These are phyloP conservation scores for Mycosphaerella sp. DNA, from an alignment of 2,329 filamentous ascomycete species.

Conservation along the genomic window DNA sequence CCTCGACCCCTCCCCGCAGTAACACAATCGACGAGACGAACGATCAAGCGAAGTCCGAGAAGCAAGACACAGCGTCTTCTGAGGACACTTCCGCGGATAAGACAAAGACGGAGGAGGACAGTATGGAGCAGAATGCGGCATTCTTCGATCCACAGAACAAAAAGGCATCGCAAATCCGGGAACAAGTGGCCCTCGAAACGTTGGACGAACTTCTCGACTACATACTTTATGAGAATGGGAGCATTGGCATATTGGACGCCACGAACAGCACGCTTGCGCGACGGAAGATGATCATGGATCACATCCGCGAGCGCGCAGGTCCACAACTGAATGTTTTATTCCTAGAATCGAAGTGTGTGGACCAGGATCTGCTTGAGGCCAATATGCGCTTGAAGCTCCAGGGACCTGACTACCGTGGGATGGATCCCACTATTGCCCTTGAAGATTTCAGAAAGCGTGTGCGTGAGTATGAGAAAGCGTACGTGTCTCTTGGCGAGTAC, in stretches of 20 bases:
- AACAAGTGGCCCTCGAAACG: conserved; percentile 88
- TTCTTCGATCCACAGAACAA: conserved; percentile 93
- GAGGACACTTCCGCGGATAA: conserved; percentile 15
- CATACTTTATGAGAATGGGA: conserved; percentile 71
- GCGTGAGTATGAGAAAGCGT: conserved; percentile 86
- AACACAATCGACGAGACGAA: conserved; percentile 5
- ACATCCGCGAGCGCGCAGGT: conserved; percentile 74
- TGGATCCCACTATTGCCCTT: conserved; percentile 78
- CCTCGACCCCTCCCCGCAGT: conserved; percentile 27
- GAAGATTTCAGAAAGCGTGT: conserved; percentile 91
- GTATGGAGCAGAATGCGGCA: conserved; percentile 78
- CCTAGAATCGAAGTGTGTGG: conserved; percentile 87
- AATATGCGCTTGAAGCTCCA: conserved; percentile 97
- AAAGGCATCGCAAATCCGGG: conserved; percentile 71
- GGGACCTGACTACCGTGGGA: conserved; percentile 90
- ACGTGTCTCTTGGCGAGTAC: conserved; percentile 67
- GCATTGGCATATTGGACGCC: conserved; percentile 91
- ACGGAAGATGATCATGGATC: conserved; percentile 66
- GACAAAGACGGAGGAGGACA: conserved; percentile 37
- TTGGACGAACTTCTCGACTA: conserved; percentile 89
- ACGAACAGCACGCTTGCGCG: conserved; percentile 92
- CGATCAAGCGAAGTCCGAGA: conserved; percentile 23
- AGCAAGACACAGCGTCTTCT: conserved; percentile 19
- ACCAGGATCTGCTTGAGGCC: conserved; percentile 75
- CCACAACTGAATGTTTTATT: conserved; percentile 85